phyloP scores from a whole-genome alignment of 805 yeast species.

The Myxozyma udenii region DNA sequence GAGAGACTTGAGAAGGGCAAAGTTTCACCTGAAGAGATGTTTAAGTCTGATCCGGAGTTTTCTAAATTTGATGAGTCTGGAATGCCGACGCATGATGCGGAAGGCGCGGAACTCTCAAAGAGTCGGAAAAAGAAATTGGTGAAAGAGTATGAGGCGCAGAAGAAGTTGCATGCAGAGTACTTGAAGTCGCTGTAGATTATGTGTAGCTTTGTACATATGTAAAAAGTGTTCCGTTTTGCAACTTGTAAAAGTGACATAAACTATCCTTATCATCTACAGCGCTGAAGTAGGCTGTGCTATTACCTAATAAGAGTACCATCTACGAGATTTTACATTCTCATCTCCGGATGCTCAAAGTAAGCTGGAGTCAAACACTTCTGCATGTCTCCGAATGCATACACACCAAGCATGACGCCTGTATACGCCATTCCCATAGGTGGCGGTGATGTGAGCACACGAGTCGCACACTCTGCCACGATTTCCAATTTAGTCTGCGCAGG shows the following conservation, averaged over 20 bases:
- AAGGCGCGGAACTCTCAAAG: slow-evolving; percentile 82
- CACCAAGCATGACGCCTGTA: slow-evolving; percentile 7
- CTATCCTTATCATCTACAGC: no score
- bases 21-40: slow-evolving; percentile 68
- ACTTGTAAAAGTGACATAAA: no score
- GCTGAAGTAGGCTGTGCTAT: no score
- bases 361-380: slow-evolving; percentile 6
- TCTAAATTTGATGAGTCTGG: slow-evolving; percentile 84
- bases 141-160: slow-evolving; percentile 76
- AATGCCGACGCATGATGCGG: slow-evolving; percentile 68
- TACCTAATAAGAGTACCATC: no score
- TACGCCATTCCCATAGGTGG: slow-evolving; percentile 7
- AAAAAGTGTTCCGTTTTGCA: no score
- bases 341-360: background rate
- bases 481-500: no score
- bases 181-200: slow-evolving; percentile 15
- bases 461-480: no score
- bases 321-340: no score
- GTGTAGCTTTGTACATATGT: no score
- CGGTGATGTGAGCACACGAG: background rate
- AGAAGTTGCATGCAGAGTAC: slow-evolving; percentile 74
- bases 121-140: slow-evolving; percentile 77
- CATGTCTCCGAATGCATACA: slow-evolving; percentile 7
- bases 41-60: slow-evolving; percentile 55
- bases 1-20: slow-evolving; percentile 72